Percentiles rank a stretch among this genome's conserved stretches.
These are phyloP conservation scores for Solanum ossicruentum DNA, from an alignment of 257 asterid species.

Conservation along the genomic window DNA sequence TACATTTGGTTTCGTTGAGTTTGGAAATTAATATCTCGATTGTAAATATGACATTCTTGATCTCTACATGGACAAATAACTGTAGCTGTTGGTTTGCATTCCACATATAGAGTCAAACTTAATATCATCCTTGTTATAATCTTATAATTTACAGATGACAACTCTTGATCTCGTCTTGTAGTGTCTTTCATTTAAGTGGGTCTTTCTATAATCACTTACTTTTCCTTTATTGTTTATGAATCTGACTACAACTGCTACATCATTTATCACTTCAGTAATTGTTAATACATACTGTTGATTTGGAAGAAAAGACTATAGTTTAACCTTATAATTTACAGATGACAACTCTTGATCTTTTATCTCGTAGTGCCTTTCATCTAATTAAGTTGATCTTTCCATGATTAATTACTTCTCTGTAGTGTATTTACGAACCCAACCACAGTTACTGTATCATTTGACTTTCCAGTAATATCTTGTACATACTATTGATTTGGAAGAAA, in stretches of 20 bases:
- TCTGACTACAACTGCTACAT: background rate
- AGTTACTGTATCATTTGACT: background rate
- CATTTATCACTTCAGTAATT: background rate
- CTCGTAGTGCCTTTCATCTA: background rate
- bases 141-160: background rate
- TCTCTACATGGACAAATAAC: background rate
- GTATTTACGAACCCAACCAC: background rate
- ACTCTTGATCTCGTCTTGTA: background rate
- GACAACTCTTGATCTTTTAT: background rate
- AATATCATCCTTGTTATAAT: background rate
- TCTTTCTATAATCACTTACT: background rate
- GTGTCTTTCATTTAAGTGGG: background rate
- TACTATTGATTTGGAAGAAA: background rate
- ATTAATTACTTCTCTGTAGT: background rate
- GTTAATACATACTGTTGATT: background rate
- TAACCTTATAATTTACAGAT: background rate
- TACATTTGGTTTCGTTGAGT: conserved; percentile 41
- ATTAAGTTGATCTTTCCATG: background rate
- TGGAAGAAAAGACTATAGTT: background rate
- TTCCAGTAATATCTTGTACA: background rate
- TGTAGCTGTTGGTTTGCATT: background rate
- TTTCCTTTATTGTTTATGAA: background rate
- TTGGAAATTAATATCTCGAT: background rate
- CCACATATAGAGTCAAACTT: too few species aligned
- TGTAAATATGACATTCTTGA: background rate